phyloP scores from a whole-genome alignment of 164 flowering plant genomes.

The Umbilicus rupestris region DNA sequence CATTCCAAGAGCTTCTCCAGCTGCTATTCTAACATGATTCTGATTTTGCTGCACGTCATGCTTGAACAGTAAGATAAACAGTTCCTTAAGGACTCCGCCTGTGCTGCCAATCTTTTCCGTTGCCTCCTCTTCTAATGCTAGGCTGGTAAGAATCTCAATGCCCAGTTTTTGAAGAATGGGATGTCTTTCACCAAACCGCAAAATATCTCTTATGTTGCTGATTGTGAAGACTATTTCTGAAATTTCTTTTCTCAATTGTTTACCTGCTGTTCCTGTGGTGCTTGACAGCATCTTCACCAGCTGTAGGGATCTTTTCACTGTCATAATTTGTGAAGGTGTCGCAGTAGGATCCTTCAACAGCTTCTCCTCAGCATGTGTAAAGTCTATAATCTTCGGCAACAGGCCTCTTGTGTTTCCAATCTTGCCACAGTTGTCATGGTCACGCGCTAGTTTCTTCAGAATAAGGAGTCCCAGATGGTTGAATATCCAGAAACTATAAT shows the following conservation, averaged over 20 bases:
- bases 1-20: slow-evolving; percentile 90
- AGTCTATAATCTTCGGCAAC: slow-evolving; percentile 71
- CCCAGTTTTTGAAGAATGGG: slow-evolving; percentile 53
- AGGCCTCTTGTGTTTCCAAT: slow-evolving; percentile 85
- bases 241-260: slow-evolving; percentile 57
- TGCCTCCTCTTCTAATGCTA: slow-evolving; percentile 70
- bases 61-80: slow-evolving; percentile 52
- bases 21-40: slow-evolving; percentile 42
- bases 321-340: slow-evolving; percentile 39
- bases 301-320: slow-evolving; percentile 64
- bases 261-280: slow-evolving; percentile 69
- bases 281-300: slow-evolving; percentile 70
- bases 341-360: slow-evolving; percentile 34
- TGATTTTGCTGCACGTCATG: slow-evolving; percentile 23
- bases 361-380: slow-evolving; percentile 53
- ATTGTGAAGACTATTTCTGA: slow-evolving; percentile 81
- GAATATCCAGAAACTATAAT: slow-evolving; percentile 56
- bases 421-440: slow-evolving; percentile 86
- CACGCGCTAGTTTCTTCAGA: slow-evolving; percentile 73
- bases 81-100: slow-evolving; percentile 65
- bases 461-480: slow-evolving; percentile 75
- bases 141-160: slow-evolving; percentile 59
- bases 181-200: slow-evolving; percentile 58
- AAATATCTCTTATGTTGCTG: slow-evolving; percentile 73
- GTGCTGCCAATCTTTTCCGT: slow-evolving; percentile 85